Conservation (phyloP, 1,139 yeast species). For the Lodderomyces pseudojiufengensis region DNA sequence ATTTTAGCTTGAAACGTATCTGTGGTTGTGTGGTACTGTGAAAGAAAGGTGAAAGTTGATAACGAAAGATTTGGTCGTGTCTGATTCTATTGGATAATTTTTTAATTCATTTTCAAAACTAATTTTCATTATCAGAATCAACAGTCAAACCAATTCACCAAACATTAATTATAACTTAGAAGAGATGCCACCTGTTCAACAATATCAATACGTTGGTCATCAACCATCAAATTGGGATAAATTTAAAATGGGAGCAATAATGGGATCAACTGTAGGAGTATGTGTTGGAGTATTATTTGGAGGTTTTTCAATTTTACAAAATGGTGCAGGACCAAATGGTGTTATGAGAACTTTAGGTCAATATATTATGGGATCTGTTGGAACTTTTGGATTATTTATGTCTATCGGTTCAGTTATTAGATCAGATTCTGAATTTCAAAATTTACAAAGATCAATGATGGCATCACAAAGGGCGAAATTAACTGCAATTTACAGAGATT, state of each 20-base stretch:
- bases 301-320: conserved; percentile 83
- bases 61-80: conserved; percentile 1
- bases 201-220: conserved; percentile 65
- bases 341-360: conserved; percentile 95
- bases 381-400: conserved; percentile 95
- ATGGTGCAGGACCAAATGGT: conserved; percentile 99
- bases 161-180: too few relatives aligned
- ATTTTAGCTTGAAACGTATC: too few relatives aligned
- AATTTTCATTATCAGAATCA: too few relatives aligned
- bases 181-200: conserved; percentile 81
- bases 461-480: conserved; percentile 34
- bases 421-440: conserved; percentile 56
- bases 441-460: conserved; percentile 38
- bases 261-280: conserved; percentile 96
- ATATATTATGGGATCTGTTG: conserved; percentile 94
- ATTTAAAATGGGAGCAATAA: conserved; percentile 96
- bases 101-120: too few relatives aligned
- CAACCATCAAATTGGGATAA: conserved; percentile 91
- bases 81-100: conserved; percentile 1
- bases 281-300: conserved; percentile 95
- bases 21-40: too few relatives aligned
- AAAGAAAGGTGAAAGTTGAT: too few relatives aligned
- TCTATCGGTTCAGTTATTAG: conserved; percentile 91
- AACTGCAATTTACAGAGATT: conserved; percentile 28
- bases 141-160: too few relatives aligned